phyloP scores from a whole-genome alignment of 192 early-diverging fungal genomes.

The Mortierella claussenii region DNA sequence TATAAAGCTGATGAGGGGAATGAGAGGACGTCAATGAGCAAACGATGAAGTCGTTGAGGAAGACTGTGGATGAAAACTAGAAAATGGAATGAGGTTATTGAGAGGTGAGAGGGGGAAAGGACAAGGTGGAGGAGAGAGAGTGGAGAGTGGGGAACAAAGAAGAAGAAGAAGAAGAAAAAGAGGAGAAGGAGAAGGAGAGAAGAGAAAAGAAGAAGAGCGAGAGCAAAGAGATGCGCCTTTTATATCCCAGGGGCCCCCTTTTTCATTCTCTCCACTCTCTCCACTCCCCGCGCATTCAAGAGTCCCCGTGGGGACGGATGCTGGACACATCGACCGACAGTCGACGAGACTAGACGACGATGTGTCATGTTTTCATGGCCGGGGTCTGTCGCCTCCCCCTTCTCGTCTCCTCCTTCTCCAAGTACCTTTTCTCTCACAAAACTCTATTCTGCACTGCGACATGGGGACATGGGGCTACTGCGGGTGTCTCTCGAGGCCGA shows the following conservation, averaged over 20 bases:
- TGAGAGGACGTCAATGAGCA: constrained; percentile 1
- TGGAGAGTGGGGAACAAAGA: constrained; percentile 3
- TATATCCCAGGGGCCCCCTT: not conserved
- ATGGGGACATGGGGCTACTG: too few species aligned
- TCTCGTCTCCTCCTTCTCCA: not conserved
- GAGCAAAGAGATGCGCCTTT: too few species aligned
- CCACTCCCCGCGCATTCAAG: not conserved
- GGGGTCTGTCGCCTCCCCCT: not conserved
- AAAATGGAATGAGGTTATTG: not conserved
- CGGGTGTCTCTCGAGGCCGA: too few species aligned
- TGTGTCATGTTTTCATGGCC: too few species aligned
- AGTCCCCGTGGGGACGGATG: too few species aligned
- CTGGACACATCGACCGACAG: too few species aligned
- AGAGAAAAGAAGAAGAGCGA: not conserved
- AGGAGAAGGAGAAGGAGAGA: not conserved
- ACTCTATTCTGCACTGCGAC: not conserved
- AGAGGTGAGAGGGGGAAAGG: not conserved
- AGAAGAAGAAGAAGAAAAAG: not conserved
- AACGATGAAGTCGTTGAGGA: not conserved
- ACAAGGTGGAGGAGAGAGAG: constrained; percentile 1
- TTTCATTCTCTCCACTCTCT: not conserved
- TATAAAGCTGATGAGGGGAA: constrained; percentile 15
- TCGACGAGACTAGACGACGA: too few species aligned
- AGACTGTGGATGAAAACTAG: constrained; percentile 2
- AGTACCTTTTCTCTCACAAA: not conserved